These are phyloP conservation scores for Dioscorea dumetorum DNA, from an alignment of 106 monocot species.

Conservation along the genomic window DNA sequence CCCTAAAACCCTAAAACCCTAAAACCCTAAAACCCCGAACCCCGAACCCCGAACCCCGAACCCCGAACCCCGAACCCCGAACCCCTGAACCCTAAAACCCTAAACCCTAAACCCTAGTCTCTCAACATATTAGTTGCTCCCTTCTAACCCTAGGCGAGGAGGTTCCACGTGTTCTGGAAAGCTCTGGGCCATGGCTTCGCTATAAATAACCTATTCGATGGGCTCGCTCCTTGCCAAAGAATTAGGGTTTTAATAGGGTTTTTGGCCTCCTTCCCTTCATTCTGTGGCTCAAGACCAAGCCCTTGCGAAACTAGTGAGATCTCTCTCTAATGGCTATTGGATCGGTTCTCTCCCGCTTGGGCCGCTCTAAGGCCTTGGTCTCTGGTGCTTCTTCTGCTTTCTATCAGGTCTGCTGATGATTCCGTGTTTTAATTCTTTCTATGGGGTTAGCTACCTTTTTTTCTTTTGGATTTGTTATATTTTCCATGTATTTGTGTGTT, in stretches of 20 bases:
- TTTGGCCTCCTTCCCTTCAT: not conserved
- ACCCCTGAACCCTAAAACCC: too few species aligned
- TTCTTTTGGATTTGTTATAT: not conserved
- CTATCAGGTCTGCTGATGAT: conserved; percentile 19
- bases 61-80: too few species aligned
- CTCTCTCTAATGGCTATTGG: conserved; percentile 33
- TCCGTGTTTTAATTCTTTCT: not conserved
- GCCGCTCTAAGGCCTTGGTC: conserved; percentile 26
- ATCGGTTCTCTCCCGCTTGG: conserved; percentile 35
- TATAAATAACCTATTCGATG: not conserved
- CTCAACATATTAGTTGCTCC: too few species aligned
- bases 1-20: too few species aligned
- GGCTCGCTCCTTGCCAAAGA: not conserved
- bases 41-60: too few species aligned
- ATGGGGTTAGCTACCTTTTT: too few species aligned
- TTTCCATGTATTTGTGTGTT: not conserved
- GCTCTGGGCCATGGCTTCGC: too few species aligned
- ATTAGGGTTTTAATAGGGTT: not conserved
- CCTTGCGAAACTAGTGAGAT: not conserved
- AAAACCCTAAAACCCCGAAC: too few species aligned
- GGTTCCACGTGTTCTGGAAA: too few species aligned
- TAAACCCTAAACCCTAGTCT: too few species aligned
- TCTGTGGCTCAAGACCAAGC: not conserved
- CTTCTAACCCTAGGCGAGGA: too few species aligned
- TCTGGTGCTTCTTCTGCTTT: conserved; percentile 17